Evolutionary conservation across 352 stramenopile genomes (phyloP).

Genomic region (Phytophthora agathidicida): DNA sequence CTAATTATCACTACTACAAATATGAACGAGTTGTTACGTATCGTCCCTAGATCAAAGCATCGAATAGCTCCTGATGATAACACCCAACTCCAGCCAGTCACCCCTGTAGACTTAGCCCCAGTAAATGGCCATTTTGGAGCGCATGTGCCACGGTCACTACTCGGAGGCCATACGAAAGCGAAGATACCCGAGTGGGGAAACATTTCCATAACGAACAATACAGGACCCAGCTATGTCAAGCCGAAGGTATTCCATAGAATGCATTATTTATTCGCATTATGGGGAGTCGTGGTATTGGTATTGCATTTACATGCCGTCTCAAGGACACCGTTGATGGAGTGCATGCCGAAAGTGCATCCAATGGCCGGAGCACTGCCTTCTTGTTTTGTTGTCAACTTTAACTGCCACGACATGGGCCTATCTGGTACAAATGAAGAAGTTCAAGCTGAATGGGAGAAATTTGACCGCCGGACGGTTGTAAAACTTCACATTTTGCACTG

Average conservation of each 20-base stretch:
- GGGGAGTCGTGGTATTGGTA: constrained; percentile 22
- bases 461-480: constrained; percentile 29
- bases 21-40: constrained; percentile 26
- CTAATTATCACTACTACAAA: constrained; percentile 16
- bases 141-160: no score
- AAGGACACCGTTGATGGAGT: constrained; percentile 5
- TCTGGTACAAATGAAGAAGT: constrained; percentile 6
- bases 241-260: neutral
- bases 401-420: constrained; percentile 27
- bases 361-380: constrained; percentile 34
- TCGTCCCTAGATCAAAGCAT: neutral
- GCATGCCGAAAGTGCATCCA: constrained; percentile 25
- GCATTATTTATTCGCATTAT: constrained; percentile 13
- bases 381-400: constrained; percentile 41
- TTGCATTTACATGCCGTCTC: constrained; percentile 21
- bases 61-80: neutral
- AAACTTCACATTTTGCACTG: constrained; percentile 40
- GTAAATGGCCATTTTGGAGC: no score
- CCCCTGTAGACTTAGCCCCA: no score
- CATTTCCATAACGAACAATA: neutral
- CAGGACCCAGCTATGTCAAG: neutral
- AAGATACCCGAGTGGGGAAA: no score
- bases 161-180: no score
- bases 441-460: constrained; percentile 3
- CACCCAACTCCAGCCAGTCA: no score